Evolutionary conservation across 768 basidiomycete species (phyloP).

Genomic region (Leucocoprinus sp.): DNA sequence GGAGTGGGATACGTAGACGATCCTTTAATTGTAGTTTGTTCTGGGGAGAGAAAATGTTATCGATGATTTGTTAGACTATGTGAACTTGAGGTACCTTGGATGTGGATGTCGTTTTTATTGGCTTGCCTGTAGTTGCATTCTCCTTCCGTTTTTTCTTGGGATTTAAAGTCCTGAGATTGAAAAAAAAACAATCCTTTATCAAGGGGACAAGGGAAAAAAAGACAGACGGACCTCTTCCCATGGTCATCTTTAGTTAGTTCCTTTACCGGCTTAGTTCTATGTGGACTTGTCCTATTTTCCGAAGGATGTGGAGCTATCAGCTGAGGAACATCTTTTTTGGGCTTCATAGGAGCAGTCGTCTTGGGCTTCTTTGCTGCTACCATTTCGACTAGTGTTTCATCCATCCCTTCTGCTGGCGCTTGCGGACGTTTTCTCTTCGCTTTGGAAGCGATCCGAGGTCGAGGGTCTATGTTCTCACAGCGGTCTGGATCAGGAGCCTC

Average conservation of each 20-base stretch:
- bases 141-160: constrained; percentile 25
- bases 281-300: neutral
- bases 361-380: neutral
- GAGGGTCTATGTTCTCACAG: neutral
- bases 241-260: constrained; percentile 16
- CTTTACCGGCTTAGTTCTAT: neutral
- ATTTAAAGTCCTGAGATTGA: neutral
- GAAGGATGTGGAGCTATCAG: neutral
- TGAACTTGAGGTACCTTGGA: constrained; percentile 2
- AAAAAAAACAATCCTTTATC: neutral
- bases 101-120: neutral
- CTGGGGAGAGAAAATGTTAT: neutral
- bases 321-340: neutral
- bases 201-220: neutral
- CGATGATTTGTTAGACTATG: neutral
- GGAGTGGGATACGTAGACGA: neutral
- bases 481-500: neutral
- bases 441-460: neutral
- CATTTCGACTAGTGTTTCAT: no score
- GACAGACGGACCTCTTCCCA: constrained; percentile 7
- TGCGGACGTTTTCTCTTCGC: neutral
- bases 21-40: neutral
- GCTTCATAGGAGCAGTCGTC: neutral
- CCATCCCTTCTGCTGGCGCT: neutral
- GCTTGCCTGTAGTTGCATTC: constrained; percentile 15